phyloP scores from a whole-genome alignment of 225 moss, liverwort and hornwort species.

The Bryum argenteum region DNA sequence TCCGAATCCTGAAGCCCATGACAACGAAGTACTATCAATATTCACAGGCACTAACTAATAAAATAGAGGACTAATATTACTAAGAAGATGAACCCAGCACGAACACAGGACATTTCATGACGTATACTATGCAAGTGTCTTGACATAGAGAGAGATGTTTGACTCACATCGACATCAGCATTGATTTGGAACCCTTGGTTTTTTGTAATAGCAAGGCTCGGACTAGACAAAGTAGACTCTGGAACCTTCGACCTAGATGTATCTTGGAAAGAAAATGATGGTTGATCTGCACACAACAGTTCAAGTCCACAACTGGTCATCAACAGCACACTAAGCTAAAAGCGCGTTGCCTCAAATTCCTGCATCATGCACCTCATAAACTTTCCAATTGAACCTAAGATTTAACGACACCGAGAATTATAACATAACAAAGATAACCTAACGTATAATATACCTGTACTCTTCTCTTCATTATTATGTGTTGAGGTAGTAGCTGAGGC shows the following conservation, averaged over 20 bases:
- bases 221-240: conserved; percentile 50
- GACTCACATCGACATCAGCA: conserved; percentile 80
- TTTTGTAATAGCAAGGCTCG: conserved; percentile 45
- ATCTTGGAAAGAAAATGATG: conserved; percentile 50
- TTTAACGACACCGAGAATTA: neutral
- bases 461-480: conserved; percentile 52
- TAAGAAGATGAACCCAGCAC: neutral
- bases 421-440: neutral
- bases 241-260: conserved; percentile 52
- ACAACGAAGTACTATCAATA: neutral
- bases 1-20: conserved; percentile 51
- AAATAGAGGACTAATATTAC: neutral
- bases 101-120: neutral
- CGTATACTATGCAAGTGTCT: neutral
- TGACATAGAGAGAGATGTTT: neutral
- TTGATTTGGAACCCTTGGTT: conserved; percentile 83
- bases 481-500: conserved; percentile 35
- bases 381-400: conserved; percentile 3
- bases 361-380: neutral
- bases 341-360: neutral
- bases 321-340: neutral
- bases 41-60: conserved; percentile 1
- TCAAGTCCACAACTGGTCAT: conserved; percentile 12
- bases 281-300: conserved; percentile 42
- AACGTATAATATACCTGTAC: conserved; percentile 25